Evolutionary conservation across 2,329 filamentous ascomycete species (phyloP).

Genomic region (Neonectria faginata): DNA sequence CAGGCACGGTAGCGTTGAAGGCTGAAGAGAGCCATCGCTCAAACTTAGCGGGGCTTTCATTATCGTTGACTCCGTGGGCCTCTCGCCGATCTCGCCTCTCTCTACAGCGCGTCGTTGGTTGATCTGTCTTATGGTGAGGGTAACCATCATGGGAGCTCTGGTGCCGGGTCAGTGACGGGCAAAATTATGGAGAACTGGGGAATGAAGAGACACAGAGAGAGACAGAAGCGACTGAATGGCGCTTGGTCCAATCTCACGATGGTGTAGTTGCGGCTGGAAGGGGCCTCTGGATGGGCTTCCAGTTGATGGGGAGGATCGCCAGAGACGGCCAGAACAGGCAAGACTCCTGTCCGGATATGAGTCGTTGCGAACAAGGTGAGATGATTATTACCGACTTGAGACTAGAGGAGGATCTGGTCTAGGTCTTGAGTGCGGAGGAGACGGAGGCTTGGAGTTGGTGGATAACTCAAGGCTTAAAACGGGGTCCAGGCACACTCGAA

Average conservation of each 20-base stretch:
- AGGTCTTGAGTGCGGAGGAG: background rate
- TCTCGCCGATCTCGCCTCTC: background rate
- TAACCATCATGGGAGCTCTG: background rate
- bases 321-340: background rate
- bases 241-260: background rate
- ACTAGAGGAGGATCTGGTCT: background rate
- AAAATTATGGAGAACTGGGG: background rate
- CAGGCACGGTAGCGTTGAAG: background rate
- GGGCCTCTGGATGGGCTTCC: background rate
- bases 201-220: background rate
- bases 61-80: background rate
- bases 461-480: background rate
- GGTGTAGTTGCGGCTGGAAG: background rate
- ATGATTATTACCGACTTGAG: slow-evolving; percentile 1
- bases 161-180: background rate
- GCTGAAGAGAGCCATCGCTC: background rate
- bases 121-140: background rate
- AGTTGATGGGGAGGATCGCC: background rate
- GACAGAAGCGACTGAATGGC: background rate
- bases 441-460: background rate
- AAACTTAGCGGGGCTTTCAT: background rate
- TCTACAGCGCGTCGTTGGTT: background rate
- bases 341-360: background rate
- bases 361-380: background rate
- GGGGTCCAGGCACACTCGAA: no score